Evolutionary conservation across 176 grass and related monocot species (phyloP), one percentile per base, ranked within the genome.

Genomic region (Avena sativa): DNA sequence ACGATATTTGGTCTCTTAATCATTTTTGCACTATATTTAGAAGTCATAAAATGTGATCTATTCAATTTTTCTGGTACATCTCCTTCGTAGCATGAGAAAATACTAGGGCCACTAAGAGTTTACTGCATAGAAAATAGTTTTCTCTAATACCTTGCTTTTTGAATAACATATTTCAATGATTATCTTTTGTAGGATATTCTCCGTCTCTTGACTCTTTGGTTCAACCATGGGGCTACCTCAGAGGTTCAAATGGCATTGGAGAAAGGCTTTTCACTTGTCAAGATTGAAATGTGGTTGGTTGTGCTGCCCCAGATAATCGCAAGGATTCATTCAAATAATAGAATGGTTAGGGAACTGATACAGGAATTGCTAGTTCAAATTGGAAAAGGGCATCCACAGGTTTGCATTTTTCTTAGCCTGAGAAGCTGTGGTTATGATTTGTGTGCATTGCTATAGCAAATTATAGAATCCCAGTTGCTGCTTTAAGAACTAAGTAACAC

Each of bases 221-320:
- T 98, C 88, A 98, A 95, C 82, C 85, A 98, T 81, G 96, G 96
- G 75, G 52, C 89, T 78, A 96, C 93, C 56, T 86, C 84, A 63
- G 93, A 98, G 78, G 96, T 98, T 88, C 93, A 98, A 88, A 90
- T 83, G 85, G 96, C 96, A 36, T 81, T 98, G 78, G 87, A 96
- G 78, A 90, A 94, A 52, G 96, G 96, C 58, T 98, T 98, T 96
- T 85, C 46, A 77, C 93, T 89, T 91, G 96, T 98, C 36, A 98
- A 93, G 79, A 98, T 98, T 86, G 96, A 98, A 89, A 95, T 98
- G 93, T 98, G 96, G 96, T 82, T 98, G 84, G 96, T 95, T 85
- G 96, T 98, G 83, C 79, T 98, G 40, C 96, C 96, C 13, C 96
- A 98, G 89, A 98, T 98, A 91, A 98, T 98, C 72, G 96, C 96